These are phyloP conservation scores for Tetrapisispora nanseiensis DNA, from an alignment of 805 yeast genomes.

Conservation along the genomic window DNA sequence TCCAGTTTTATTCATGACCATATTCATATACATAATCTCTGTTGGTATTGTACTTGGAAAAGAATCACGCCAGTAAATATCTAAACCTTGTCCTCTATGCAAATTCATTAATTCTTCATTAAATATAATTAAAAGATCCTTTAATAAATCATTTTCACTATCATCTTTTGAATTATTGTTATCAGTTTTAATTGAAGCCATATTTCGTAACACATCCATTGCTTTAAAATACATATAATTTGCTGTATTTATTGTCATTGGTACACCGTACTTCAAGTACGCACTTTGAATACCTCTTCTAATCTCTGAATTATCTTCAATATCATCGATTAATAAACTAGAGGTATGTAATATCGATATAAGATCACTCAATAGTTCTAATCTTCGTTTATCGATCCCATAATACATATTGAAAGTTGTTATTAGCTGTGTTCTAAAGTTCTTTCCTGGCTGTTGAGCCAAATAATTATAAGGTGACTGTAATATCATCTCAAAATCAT, in stretches of 20 bases:
- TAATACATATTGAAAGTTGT: slow-evolving; percentile 45
- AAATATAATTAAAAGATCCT: slow-evolving; percentile 35
- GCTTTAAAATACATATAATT: slow-evolving; percentile 75
- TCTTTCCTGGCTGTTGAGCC: slow-evolving; percentile 44
- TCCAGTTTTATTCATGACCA: slow-evolving; percentile 87
- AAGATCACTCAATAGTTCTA: slow-evolving; percentile 36
- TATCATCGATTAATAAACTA: slow-evolving; percentile 71
- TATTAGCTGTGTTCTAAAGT: slow-evolving; percentile 41
- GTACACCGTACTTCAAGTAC: slow-evolving; percentile 65
- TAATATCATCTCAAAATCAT: slow-evolving; percentile 23
- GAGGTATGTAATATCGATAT: slow-evolving; percentile 58
- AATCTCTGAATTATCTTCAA: slow-evolving; percentile 65
- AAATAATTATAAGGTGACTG: slow-evolving; percentile 44
- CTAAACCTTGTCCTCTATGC: slow-evolving; percentile 87
- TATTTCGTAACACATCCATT: slow-evolving; percentile 35
- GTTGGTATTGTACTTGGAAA: slow-evolving; percentile 38
- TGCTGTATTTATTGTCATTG: slow-evolving; percentile 74
- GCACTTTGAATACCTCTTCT: slow-evolving; percentile 77
- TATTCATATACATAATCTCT: slow-evolving; percentile 54
- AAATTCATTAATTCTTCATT: slow-evolving; percentile 69
- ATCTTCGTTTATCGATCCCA: slow-evolving; percentile 31
- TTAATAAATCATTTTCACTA: slow-evolving; percentile 6
- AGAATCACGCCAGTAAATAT: slow-evolving; percentile 78
- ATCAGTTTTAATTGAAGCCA: slow-evolving; percentile 6
- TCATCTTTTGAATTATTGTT: slow-evolving; percentile 5